Percentiles rank a stretch among this genome's conserved stretches.
phyloP scores from a whole-genome alignment of 257 asterid species.

The Petrea volubilis region DNA sequence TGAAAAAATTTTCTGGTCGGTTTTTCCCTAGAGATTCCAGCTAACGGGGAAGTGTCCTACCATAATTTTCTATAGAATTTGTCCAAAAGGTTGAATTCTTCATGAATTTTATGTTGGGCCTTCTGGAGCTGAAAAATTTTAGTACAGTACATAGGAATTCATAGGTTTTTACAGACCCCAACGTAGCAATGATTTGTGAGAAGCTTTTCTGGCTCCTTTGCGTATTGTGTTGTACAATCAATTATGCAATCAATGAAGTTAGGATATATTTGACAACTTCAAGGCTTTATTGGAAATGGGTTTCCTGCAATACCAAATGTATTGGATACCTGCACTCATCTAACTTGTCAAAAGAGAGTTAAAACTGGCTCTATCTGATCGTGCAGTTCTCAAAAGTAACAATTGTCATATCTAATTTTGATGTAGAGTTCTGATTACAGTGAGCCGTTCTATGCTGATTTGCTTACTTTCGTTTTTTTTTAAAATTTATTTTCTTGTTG shows the following conservation, averaged over 20 bases:
- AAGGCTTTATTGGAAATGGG: not conserved
- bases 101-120: not conserved
- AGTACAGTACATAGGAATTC: too few relatives aligned
- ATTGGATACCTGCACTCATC: not conserved
- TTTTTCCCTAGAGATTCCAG: not conserved
- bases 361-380: not conserved
- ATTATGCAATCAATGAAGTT: not conserved
- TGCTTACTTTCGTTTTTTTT: not conserved
- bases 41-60: not conserved
- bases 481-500: too few relatives aligned
- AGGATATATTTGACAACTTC: not conserved
- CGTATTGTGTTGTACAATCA: not conserved
- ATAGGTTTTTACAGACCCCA: not conserved
- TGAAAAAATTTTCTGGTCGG: not conserved
- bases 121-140: not conserved
- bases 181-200: not conserved
- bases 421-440: not conserved
- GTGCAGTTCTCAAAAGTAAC: not conserved
- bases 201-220: not conserved
- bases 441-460: not conserved
- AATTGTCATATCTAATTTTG: not conserved
- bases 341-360: not conserved
- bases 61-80: not conserved
- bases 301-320: not conserved
- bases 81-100: not conserved